phyloP scores from a whole-genome alignment of 1,284 basidiomycete genomes.

The Fomitopsis palustris region DNA sequence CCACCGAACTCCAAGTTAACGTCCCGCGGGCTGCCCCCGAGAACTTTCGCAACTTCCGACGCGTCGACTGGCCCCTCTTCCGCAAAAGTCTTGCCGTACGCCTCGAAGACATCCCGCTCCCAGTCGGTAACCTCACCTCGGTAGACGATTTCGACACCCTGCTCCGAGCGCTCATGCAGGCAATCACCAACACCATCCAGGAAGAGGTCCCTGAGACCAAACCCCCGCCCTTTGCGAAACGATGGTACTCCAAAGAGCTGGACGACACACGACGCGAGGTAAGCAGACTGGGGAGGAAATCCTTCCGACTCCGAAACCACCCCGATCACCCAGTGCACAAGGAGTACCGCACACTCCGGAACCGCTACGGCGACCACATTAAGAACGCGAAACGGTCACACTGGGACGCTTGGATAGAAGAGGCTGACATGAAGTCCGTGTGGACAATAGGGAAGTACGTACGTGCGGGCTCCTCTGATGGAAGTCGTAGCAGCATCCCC shows the following conservation, averaged over 20 bases:
- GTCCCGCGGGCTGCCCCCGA: constrained; percentile 5
- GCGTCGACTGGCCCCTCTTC: constrained; percentile 25
- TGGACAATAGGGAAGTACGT: constrained; percentile 17
- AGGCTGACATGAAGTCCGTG: too few species aligned
- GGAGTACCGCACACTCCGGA: constrained; percentile 16
- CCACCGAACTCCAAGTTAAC: constrained; percentile 8
- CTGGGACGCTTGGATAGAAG: constrained; percentile 18
- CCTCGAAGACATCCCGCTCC: not conserved
- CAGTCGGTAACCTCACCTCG: constrained; percentile 15
- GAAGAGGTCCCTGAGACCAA: constrained; percentile 20
- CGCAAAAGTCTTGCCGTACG: constrained; percentile 6
- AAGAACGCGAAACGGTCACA: constrained; percentile 27
- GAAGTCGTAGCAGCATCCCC: constrained; percentile 29
- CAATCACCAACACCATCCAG: constrained; percentile 17
- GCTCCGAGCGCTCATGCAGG: constrained; percentile 11
- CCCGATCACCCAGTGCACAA: constrained; percentile 22
- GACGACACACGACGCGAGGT: constrained; percentile 4
- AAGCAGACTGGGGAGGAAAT: constrained; percentile 26
- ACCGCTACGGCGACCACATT: constrained; percentile 29
- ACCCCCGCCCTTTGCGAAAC: constrained; percentile 22
- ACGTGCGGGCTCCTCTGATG: constrained; percentile 24
- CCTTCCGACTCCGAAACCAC: constrained; percentile 30
- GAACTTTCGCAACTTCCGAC: constrained; percentile 17
- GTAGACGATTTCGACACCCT: constrained; percentile 8
- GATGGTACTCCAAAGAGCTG: constrained; percentile 28